Base-by-base conservation (phyloP, 768 basidiomycete species). In the Serpula lacrymans region DNA sequence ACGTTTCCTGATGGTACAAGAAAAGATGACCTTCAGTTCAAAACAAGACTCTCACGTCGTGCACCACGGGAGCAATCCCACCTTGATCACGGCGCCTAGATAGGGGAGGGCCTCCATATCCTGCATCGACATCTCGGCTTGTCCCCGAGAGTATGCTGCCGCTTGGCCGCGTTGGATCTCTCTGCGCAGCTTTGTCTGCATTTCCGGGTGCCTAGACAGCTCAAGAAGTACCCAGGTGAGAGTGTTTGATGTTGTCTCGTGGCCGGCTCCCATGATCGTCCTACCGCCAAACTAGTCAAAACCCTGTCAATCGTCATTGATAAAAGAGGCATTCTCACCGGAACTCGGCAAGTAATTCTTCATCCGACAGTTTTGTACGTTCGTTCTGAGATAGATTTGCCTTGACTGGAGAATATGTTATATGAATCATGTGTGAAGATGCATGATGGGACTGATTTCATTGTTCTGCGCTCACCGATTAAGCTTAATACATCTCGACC, bases 211-310 rank as follows among this genome's bases (percentile, higher is more conserved):
- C 29, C 66, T 71, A 3, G 81, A 72, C 4, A 91, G 68, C 48
- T 82, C 78, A 39, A 81, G 65, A 6, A 88, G 59, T 5, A 75
- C 69, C 81, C 82, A 88, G 41, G 69, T 68, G 23, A 82, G 38
- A 2, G 73, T 68, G 26, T 71, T 77, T 3, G 82, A 72, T 36
- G 75, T 79, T 3, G 82, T 84, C 54, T 82, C 83, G 53, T 84
- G 75, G 1, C 72, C 72, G 28, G 68, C 68, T 11, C 73, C 53
- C 3, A 71, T 48, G 9, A 71, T 64, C 20, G 68, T 72, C 28
- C 68, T 69, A 13, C 11, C 4, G n/a, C 13, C n/a, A 60, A 54
- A 48, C 51, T 28, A 60, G 49, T 35, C 50, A 51, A 1, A 59
- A 47, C 10, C 59, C n/a, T n/a, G n/a, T n/a, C n/a, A n/a, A 20